These are phyloP conservation scores for Podospora tetraspora DNA, from an alignment of 495 filamentous ascomycete species.

Conservation along the genomic window DNA sequence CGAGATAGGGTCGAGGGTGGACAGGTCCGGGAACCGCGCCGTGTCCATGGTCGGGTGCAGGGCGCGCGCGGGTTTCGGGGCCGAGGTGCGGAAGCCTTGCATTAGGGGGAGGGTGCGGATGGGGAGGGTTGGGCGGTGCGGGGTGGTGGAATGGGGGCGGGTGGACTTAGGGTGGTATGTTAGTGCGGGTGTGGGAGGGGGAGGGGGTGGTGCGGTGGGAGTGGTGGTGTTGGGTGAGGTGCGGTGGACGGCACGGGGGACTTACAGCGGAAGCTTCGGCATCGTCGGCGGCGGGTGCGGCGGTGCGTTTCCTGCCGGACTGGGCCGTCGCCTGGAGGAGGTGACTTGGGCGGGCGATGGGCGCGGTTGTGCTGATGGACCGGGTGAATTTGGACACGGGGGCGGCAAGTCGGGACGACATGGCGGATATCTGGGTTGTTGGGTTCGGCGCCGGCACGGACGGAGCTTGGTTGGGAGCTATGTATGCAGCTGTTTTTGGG, in stretches of 20 bases:
- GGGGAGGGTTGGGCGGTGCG: slow-evolving; percentile 24
- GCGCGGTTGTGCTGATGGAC: slow-evolving; percentile 38
- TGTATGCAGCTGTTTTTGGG: not conserved
- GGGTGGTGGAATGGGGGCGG: slow-evolving; percentile 22
- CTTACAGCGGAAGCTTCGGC: slow-evolving; percentile 24
- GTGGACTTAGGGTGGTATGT: slow-evolving; percentile 8
- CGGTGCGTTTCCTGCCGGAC: slow-evolving; percentile 24
- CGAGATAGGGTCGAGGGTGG: slow-evolving; percentile 20
- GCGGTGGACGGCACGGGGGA: not conserved
- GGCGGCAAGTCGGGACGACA: slow-evolving; percentile 38
- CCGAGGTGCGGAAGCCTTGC: slow-evolving; percentile 46
- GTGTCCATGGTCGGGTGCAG: slow-evolving; percentile 34
- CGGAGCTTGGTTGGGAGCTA: not conserved
- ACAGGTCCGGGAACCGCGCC: slow-evolving; percentile 38
- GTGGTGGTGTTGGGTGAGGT: not conserved
- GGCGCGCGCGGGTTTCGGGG: slow-evolving; percentile 25
- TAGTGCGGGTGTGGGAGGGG: not conserved
- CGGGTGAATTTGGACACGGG: slow-evolving; percentile 43
- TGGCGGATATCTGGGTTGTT: slow-evolving; percentile 12
- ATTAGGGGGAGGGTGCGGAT: slow-evolving; percentile 39
- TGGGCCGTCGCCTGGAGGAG: slow-evolving; percentile 34
- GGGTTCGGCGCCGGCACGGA: not conserved
- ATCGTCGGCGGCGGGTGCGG: slow-evolving; percentile 4
- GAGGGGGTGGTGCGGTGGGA: not conserved
- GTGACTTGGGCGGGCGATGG: slow-evolving; percentile 30